Percentiles rank a stretch among this genome's conserved stretches.
Evolutionary conservation across 2,329 filamentous ascomycete genomes (phyloP).

Genomic region (Chaetoscypha palmicola): DNA sequence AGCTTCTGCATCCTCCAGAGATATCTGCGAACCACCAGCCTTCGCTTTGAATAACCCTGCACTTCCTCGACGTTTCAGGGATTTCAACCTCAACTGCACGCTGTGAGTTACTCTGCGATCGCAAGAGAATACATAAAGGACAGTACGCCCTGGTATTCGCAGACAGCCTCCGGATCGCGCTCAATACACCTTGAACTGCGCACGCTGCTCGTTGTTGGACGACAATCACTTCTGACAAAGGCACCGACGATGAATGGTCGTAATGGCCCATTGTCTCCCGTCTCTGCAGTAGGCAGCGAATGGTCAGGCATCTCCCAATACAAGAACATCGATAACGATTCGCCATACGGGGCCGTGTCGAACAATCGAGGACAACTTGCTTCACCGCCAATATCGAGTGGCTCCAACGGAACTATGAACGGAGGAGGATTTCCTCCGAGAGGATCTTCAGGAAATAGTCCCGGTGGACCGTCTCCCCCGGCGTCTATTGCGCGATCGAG

Average conservation of each 20-base stretch:
- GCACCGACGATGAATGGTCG: slow-evolving; percentile 56
- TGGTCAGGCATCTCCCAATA: slow-evolving; percentile 69
- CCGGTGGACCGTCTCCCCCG: slow-evolving; percentile 71
- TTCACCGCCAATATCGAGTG: slow-evolving; percentile 64
- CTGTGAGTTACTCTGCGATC: too few species aligned
- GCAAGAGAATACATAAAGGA: too few species aligned
- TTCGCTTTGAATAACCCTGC: slow-evolving; percentile 24
- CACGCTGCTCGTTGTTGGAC: slow-evolving; percentile 7
- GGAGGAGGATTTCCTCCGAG: slow-evolving; percentile 47
- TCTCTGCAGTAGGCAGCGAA: slow-evolving; percentile 75
- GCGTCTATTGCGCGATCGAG: slow-evolving; percentile 83
- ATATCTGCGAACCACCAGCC: slow-evolving; percentile 6
- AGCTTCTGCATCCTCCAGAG: too few species aligned
- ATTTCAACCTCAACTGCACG: slow-evolving; percentile 2
- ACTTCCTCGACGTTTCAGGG: slow-evolving; percentile 13
- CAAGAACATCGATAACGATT: slow-evolving; percentile 35
- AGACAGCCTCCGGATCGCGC: slow-evolving; percentile 12
- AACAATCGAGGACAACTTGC: slow-evolving; percentile 53
- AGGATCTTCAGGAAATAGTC: slow-evolving; percentile 38
- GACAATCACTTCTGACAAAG: slow-evolving; percentile 15
- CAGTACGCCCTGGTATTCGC: too few species aligned
- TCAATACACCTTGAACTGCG: slow-evolving; percentile 13
- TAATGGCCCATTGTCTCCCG: slow-evolving; percentile 72
- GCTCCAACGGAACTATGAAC: slow-evolving; percentile 55
- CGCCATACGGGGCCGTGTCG: slow-evolving; percentile 41